These are phyloP conservation scores for Coleophoma eucalyptorum DNA, from an alignment of 2,329 filamentous ascomycete species.

Conservation along the genomic window DNA sequence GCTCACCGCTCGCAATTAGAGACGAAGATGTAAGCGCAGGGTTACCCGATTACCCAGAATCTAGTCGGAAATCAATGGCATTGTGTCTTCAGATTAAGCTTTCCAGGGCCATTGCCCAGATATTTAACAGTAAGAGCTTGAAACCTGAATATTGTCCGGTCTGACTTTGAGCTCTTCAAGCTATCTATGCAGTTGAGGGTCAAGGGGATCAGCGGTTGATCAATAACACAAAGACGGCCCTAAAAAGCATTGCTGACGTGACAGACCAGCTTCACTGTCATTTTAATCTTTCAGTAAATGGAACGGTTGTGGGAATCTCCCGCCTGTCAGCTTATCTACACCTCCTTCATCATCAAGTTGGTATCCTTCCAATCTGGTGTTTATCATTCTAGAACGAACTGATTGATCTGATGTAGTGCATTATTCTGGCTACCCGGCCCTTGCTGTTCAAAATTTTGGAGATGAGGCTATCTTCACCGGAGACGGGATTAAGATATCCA, in stretches of 20 bases:
- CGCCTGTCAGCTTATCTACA: conserved; percentile 36
- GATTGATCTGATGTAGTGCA: conserved; percentile 18
- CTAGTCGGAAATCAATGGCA: conserved; percentile 32
- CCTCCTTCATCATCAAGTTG: conserved; percentile 32
- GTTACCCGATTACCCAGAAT: conserved; percentile 38
- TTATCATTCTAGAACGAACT: neutral
- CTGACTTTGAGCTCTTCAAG: conserved; percentile 16
- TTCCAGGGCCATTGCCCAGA: conserved; percentile 38
- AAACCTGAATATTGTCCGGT: neutral
- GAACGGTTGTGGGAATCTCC: conserved; percentile 33
- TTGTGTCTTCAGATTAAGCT: conserved; percentile 42
- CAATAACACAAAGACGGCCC: conserved; percentile 33
- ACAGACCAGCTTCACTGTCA: conserved; percentile 33
- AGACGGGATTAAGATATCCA: conserved; percentile 25
- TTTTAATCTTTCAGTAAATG: conserved; percentile 32
- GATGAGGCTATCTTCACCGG: conserved; percentile 26
- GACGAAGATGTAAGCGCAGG: conserved; percentile 46
- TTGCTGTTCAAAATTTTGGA: conserved; percentile 39
- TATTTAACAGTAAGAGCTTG: conserved; percentile 35
- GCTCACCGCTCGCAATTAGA: conserved; percentile 42
- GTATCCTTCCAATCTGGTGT: neutral
- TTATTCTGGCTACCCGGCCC: conserved; percentile 35
- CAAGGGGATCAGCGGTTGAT: conserved; percentile 31
- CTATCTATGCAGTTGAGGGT: conserved; percentile 36
- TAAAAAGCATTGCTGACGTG: conserved; percentile 33